Percentiles rank a stretch among this genome's conserved stretches.
phyloP scores from a whole-genome alignment of 2,329 filamentous ascomycete species.

The Aspergillus ochraceoroseus region DNA sequence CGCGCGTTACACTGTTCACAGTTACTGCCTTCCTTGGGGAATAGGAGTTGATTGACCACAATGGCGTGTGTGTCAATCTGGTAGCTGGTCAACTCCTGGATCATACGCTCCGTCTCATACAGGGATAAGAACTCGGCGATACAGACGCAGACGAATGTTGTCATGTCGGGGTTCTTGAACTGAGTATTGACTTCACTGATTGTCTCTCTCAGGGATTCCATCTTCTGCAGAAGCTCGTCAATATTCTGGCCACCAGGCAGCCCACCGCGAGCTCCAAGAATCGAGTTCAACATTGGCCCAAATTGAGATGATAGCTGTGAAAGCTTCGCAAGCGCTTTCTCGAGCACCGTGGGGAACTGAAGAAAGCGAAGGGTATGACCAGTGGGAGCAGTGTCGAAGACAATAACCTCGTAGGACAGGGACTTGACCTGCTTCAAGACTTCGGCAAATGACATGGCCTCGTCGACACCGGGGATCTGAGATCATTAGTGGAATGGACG shows the following conservation, averaged over 20 bases:
- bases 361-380: constrained; percentile 98
- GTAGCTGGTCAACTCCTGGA: constrained; percentile 91
- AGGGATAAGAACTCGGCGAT: constrained; percentile 95
- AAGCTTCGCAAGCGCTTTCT: constrained; percentile 96
- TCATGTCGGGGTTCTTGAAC: constrained; percentile 94
- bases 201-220: constrained; percentile 86
- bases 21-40: constrained; percentile 74
- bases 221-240: constrained; percentile 86
- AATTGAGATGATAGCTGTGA: constrained; percentile 92
- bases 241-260: constrained; percentile 91
- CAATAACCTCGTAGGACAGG: constrained; percentile 96
- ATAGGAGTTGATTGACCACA: constrained; percentile 95
- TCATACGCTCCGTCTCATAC: constrained; percentile 99
- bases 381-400: constrained; percentile 97
- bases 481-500: constrained; percentile 8
- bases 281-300: constrained; percentile 88
- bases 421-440: constrained; percentile 99
- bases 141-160: constrained; percentile 96
- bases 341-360: constrained; percentile 94
- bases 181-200: constrained; percentile 95
- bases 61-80: constrained; percentile 95
- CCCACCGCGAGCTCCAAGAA: constrained; percentile 71
- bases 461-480: constrained; percentile 95
- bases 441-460: constrained; percentile 99
- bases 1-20: constrained; percentile 95